phyloP scores from a whole-genome alignment of 352 stramenopile genomes.

The Labyrinthula sp. region DNA sequence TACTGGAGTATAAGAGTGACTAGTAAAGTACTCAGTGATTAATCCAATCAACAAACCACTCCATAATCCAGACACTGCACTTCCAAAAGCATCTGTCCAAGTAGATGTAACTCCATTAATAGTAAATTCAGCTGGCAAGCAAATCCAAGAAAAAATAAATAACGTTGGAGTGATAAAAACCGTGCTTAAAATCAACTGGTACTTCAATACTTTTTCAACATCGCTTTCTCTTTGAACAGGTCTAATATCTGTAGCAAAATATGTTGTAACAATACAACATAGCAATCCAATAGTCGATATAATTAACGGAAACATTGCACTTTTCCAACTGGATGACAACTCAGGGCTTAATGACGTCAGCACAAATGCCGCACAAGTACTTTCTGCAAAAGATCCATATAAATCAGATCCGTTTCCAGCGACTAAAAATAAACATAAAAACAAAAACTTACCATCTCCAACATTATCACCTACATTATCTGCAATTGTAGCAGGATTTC shows the following conservation, averaged over 20 bases:
- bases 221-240: constrained; percentile 56
- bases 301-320: constrained; percentile 82
- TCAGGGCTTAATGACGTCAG: constrained; percentile 73
- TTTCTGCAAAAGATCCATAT: constrained; percentile 92
- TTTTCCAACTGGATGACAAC: constrained; percentile 49
- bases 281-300: constrained; percentile 87
- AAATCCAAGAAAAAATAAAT: constrained; percentile 17
- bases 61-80: constrained; percentile 77
- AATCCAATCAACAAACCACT: constrained; percentile 90
- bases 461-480: constrained; percentile 99
- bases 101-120: constrained; percentile 14
- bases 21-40: constrained; percentile 96
- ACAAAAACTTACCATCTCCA: no score
- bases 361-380: constrained; percentile 86
- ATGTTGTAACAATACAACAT: constrained; percentile 77
- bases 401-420: constrained; percentile 97
- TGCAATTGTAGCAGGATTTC: constrained; percentile 95
- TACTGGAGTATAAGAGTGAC: constrained; percentile 19
- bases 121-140: constrained; percentile 12
- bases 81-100: constrained; percentile 45
- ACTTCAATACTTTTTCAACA: constrained; percentile 85
- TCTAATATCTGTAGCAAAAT: constrained; percentile 84
- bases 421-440: no score
- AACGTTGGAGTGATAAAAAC: constrained; percentile 61
- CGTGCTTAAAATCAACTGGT: constrained; percentile 91